These are phyloP conservation scores for Mucor piriformis DNA, from an alignment of 371 early-diverging fungal species.

Conservation along the genomic window DNA sequence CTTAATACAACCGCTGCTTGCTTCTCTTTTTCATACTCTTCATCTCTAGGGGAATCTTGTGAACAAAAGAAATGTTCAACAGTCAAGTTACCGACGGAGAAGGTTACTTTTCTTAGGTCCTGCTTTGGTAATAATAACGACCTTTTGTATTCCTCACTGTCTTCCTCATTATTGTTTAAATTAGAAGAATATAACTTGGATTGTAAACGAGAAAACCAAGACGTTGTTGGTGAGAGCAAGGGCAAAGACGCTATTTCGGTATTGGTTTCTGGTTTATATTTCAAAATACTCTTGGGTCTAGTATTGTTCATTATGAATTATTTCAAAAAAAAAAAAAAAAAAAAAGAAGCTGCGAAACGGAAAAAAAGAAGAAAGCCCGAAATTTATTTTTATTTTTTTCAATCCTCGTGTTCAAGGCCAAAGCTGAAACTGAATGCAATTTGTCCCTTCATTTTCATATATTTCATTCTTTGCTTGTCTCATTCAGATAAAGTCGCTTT, in stretches of 20 bases:
- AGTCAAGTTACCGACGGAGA: conserved; percentile 38
- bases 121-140: conserved; percentile 30
- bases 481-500: no score
- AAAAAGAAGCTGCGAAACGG: neutral
- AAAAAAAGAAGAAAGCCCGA: neutral
- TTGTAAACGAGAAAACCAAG: conserved; percentile 30
- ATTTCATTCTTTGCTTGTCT: no score
- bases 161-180: conserved; percentile 7
- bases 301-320: neutral
- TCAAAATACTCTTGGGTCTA: conserved; percentile 29
- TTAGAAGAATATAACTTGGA: conserved; percentile 17
- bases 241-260: neutral
- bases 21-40: conserved; percentile 23
- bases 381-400: neutral
- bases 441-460: no score
- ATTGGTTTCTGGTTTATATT: conserved; percentile 12
- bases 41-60: conserved; percentile 23
- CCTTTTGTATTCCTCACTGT: conserved; percentile 4
- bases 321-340: conserved; percentile 10
- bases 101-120: conserved; percentile 46
- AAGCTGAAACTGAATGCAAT: no score
- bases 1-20: neutral
- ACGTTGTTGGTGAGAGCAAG: neutral
- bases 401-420: no score
- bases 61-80: conserved; percentile 33